A percentile compares a stretch with the other conserved stretches of the same genome.
These are phyloP conservation scores for Phytophthora constricta DNA, from an alignment of 352 stramenopile species.

Conservation along the genomic window DNA sequence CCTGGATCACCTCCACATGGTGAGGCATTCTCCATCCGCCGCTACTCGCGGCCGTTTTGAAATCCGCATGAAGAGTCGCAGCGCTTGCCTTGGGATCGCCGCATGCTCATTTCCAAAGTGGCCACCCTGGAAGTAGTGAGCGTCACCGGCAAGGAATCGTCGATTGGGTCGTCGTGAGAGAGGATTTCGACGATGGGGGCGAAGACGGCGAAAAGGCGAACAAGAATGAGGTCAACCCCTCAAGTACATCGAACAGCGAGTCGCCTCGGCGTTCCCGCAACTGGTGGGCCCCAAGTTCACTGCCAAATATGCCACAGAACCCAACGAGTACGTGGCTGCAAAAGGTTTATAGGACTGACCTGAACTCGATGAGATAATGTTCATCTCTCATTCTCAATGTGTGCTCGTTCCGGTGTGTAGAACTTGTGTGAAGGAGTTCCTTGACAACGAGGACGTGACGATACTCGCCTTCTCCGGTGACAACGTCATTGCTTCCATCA, in stretches of 20 bases:
- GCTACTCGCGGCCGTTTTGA: no score
- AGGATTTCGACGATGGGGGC: slow-evolving; percentile 56
- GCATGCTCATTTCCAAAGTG: no score
- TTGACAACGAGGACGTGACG: slow-evolving; percentile 85
- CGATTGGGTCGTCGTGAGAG: no score
- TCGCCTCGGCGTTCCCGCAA: slow-evolving; percentile 69
- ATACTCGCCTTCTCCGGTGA: slow-evolving; percentile 92
- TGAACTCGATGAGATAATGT: no score
- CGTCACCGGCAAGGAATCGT: no score
- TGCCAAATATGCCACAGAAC: slow-evolving; percentile 82
- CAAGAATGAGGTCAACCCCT: slow-evolving; percentile 80
- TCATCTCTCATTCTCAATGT: no score
- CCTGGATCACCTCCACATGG: background rate
- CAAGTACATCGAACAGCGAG: slow-evolving; percentile 87
- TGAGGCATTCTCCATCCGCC: no score
- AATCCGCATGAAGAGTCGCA: no score
- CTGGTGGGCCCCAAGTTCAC: slow-evolving; percentile 77
- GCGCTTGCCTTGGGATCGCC: no score
- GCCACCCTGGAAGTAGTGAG: no score
- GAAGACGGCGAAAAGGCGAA: slow-evolving; percentile 38
- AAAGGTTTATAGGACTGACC: background rate
- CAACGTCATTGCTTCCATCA: slow-evolving; percentile 82
- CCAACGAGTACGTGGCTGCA: slow-evolving; percentile 68
- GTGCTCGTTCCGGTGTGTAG: slow-evolving; percentile 21
- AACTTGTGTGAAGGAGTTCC: slow-evolving; percentile 88